A percentile compares a stretch with the other conserved stretches of the same genome.
These are phyloP conservation scores for Schizosaccharomyces lindneri DNA, from an alignment of 805 yeast genomes.

Conservation along the genomic window DNA sequence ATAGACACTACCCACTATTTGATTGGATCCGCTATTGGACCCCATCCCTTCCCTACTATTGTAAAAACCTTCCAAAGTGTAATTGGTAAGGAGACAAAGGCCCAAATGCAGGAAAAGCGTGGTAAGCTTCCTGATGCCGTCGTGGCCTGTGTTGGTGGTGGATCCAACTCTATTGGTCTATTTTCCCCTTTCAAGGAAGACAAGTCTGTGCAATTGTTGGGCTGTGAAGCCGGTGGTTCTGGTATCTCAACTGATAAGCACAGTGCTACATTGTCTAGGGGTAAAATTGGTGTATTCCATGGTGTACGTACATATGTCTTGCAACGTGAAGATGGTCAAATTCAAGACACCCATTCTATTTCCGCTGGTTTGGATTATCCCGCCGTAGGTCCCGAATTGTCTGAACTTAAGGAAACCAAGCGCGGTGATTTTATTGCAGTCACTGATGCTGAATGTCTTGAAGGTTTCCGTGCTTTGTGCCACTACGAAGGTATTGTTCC, in stretches of 20 bases:
- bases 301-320: constrained; percentile 88
- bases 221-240: constrained; percentile 98
- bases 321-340: constrained; percentile 83
- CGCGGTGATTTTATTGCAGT: constrained; percentile 81
- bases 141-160: constrained; percentile 99
- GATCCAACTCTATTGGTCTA: constrained; percentile 89
- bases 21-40: constrained; percentile 97
- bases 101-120: constrained; percentile 60
- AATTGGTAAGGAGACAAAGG: constrained; percentile 83
- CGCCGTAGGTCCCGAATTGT: constrained; percentile 96
- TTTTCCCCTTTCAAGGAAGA: constrained; percentile 84
- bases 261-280: constrained; percentile 87
- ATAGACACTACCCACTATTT: constrained; percentile 73
- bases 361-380: constrained; percentile 98
- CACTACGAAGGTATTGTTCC: constrained; percentile 96
- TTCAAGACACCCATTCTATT: constrained; percentile 90
- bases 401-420: constrained; percentile 82
- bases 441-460: constrained; percentile 81
- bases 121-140: constrained; percentile 79
- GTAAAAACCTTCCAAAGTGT: constrained; percentile 96
- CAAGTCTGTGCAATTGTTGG: constrained; percentile 48
- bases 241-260: constrained; percentile 69
- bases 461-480: constrained; percentile 68
- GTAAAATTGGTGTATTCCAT: constrained; percentile 91
- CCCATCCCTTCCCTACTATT: constrained; percentile 94